phyloP scores from a whole-genome alignment of 345 rosid species.

The Schrenkiella parvula region DNA sequence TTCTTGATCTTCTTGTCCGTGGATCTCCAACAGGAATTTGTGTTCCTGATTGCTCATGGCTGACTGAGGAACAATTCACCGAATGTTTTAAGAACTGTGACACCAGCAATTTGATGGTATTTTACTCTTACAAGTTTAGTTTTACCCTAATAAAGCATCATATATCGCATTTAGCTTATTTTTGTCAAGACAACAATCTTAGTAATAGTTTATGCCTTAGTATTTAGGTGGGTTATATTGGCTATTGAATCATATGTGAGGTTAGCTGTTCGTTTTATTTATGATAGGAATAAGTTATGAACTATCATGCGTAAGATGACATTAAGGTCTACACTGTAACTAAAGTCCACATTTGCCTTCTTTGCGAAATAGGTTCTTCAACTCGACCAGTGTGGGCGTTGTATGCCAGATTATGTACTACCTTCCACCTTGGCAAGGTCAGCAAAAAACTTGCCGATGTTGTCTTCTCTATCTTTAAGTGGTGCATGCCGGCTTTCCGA shows the following conservation, averaged over 20 bases:
- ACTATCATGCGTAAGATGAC: background rate
- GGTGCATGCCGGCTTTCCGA: conserved; percentile 89
- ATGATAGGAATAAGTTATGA: background rate
- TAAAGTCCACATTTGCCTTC: background rate
- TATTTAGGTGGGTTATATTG: background rate
- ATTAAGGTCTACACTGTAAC: background rate
- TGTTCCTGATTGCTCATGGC: conserved; percentile 81
- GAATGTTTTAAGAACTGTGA: conserved; percentile 54
- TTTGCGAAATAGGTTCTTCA: conserved; percentile 68
- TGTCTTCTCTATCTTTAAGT: conserved; percentile 57
- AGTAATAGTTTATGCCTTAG: background rate
- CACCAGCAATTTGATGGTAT: conserved; percentile 66
- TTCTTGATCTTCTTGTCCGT: conserved; percentile 52
- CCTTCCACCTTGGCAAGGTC: conserved; percentile 51
- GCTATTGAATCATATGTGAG: background rate
- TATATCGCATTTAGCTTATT: background rate
- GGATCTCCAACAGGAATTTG: conserved; percentile 73
- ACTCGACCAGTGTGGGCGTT: conserved; percentile 80
- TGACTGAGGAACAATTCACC: conserved; percentile 65
- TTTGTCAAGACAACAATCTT: background rate
- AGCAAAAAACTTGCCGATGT: conserved; percentile 47
- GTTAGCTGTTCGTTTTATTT: background rate
- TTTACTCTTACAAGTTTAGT: background rate
- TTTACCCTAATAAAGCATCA: background rate
- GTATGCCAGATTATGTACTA: conserved; percentile 64